phyloP scores from a whole-genome alignment of 192 early-diverging fungal genomes.

The Gaertneriomyces semiglobifer region DNA sequence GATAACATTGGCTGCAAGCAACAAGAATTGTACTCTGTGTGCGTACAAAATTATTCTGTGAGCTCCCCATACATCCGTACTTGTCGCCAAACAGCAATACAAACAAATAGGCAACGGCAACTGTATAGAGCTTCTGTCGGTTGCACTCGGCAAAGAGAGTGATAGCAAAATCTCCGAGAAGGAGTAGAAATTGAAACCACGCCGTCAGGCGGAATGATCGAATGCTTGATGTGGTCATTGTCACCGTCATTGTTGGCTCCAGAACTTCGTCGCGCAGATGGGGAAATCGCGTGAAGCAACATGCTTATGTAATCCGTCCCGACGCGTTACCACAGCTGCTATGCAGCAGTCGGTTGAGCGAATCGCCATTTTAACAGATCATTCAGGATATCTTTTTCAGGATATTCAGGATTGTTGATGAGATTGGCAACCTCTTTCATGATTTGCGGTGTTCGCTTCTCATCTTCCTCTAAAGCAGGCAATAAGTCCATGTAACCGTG shows the following conservation, averaged over 20 bases:
- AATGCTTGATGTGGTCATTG: background rate
- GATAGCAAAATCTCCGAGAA: constrained; percentile 30
- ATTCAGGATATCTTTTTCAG: constrained; percentile 52
- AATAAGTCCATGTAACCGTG: too few species aligned
- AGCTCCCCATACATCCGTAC: background rate
- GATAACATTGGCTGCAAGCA: constrained; percentile 37
- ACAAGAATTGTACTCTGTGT: constrained; percentile 37
- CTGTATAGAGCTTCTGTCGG: constrained; percentile 33
- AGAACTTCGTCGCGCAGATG: too few species aligned
- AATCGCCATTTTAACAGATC: constrained; percentile 55
- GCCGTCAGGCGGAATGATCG: constrained; percentile 16
- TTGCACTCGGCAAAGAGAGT: constrained; percentile 40
- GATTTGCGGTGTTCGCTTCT: constrained; percentile 22
- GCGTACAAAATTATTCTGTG: background rate
- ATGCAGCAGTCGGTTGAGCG: constrained; percentile 9
- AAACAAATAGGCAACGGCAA: constrained; percentile 40
- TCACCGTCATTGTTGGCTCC: too few species aligned
- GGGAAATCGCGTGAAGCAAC: too few species aligned
- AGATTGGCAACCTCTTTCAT: constrained; percentile 51
- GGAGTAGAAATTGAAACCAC: constrained; percentile 30
- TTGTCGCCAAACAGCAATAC: background rate
- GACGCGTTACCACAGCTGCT: background rate
- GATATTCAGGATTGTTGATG: constrained; percentile 48
- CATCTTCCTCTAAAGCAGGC: background rate
- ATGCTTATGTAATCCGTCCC: too few species aligned